phyloP scores from a whole-genome alignment of 2,329 filamentous ascomycete genomes.

The Aphanocladium album region DNA sequence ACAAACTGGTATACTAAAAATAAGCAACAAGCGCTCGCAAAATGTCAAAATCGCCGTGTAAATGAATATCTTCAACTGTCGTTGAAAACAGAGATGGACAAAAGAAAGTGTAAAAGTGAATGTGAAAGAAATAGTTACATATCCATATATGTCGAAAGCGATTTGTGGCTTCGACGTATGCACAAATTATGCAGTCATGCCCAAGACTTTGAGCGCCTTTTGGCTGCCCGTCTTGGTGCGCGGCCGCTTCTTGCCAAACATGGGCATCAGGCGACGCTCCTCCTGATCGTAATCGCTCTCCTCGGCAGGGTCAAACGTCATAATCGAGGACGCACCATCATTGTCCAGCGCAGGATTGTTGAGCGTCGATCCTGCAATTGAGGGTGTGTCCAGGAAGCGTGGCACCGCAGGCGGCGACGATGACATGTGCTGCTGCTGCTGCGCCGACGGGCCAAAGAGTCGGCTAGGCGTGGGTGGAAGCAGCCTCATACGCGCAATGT shows the following conservation, averaged over 20 bases:
- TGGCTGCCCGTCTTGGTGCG: constrained; percentile 38
- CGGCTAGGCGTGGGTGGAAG: not conserved
- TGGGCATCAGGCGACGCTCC: constrained; percentile 49
- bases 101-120: not conserved
- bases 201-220: constrained; percentile 52
- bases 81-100: too few species aligned
- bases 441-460: not conserved
- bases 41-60: not conserved
- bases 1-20: too few species aligned
- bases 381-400: not conserved
- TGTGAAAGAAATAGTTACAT: not conserved
- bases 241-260: constrained; percentile 34
- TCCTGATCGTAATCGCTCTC: constrained; percentile 43
- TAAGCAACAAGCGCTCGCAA: not conserved
- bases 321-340: constrained; percentile 18
- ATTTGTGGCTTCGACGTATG: too few species aligned
- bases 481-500: not conserved
- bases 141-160: not conserved
- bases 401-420: not conserved
- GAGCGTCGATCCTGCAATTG: not conserved
- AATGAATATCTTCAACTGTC: too few species aligned
- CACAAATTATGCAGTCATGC: constrained; percentile 32
- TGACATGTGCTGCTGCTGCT: not conserved
- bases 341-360: not conserved
- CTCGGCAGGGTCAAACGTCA: constrained; percentile 30